Evolutionary conservation across 805 yeast species (phyloP), one percentile per base, ranked within the genome.

Genomic region (Saccharomyces eubayanus): DNA sequence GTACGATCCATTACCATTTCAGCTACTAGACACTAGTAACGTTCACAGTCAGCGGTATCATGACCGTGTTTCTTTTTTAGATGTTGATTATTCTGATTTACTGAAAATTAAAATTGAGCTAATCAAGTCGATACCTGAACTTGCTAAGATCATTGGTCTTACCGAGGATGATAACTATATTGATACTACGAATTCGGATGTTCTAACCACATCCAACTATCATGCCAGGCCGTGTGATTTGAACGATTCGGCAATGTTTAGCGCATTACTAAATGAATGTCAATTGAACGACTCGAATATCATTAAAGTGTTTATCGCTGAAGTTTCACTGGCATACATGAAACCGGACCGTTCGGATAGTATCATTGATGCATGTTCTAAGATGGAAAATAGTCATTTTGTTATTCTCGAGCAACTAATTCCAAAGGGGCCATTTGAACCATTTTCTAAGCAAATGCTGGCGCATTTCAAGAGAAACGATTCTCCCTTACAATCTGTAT

Each of bases 281-380:
- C 12, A 31, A n/a, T 49, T 66, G 9, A 46, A 56, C 9, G 62
- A 55, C 29, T 59, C 67, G 1, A 60, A 69, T n/a, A 60, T 74
- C 1, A 69, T 77, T 4, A 81, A 77, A 48, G 74, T 87, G 2
- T 88, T 85, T 62, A 75, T 89, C 43, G 92, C 95, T 0, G 96
- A 87, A 65, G 95, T 88, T 3, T 87, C 95, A 0, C 69, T 88
- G 53, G 90, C 92, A 0, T 88, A 87, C 65, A 87, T 88, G 94
- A 72, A 76, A 41, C 83, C 86, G 11, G 75, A 74, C 40, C 74
- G 76, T 53, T 89, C 95, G 5, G 83, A 88, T 63, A 74, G 76
- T 2, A 77, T 88, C 6, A 80, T 88, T 36, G 58, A 68, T 28
- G 72, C 82, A 1, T 72, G 83, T 3, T 63, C 70, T 2, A 53